Evolutionary conservation across 2,329 filamentous ascomycete genomes (phyloP).

Genomic region (Exserohilum turcica): DNA sequence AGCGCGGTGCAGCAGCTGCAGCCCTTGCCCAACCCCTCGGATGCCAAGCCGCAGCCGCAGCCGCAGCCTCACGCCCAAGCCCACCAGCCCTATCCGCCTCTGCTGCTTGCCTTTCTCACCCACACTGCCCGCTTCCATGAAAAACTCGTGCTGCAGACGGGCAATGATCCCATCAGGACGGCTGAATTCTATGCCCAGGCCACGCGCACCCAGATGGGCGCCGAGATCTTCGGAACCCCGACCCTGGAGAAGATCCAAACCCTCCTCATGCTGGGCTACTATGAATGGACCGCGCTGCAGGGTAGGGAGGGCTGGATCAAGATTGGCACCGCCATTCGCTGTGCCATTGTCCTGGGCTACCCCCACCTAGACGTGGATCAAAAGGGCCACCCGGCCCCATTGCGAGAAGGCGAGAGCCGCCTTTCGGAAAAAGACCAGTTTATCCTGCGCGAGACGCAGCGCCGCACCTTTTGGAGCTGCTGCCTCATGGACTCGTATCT

Average conservation of each 20-base stretch:
- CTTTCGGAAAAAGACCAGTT: conserved; percentile 49
- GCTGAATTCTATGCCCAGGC: conserved; percentile 69
- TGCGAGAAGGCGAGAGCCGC: conserved; percentile 11
- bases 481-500: conserved; percentile 74
- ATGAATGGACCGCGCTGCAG: conserved; percentile 71
- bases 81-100: conserved; percentile 57
- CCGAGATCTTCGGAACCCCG: conserved; percentile 38
- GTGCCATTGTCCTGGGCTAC: conserved; percentile 56
- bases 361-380: conserved; percentile 36
- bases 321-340: conserved; percentile 63
- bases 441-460: conserved; percentile 66
- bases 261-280: conserved; percentile 71
- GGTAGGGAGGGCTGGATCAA: conserved; percentile 69
- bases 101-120: conserved; percentile 70
- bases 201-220: conserved; percentile 56
- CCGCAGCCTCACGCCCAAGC: conserved; percentile 31
- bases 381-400: conserved; percentile 21
- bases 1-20: conserved; percentile 32
- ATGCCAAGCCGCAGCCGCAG: conserved; percentile 24
- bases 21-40: conserved; percentile 41
- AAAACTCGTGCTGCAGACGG: conserved; percentile 45
- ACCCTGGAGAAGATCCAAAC: conserved; percentile 70
- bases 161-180: conserved; percentile 19
- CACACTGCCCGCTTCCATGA: conserved; percentile 72
- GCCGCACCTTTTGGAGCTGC: conserved; percentile 76